Percentiles rank a stretch among this genome's conserved stretches.
These are phyloP conservation scores for Penicillium griseofulvum DNA, from an alignment of 2,329 filamentous ascomycete genomes.

Conservation along the genomic window DNA sequence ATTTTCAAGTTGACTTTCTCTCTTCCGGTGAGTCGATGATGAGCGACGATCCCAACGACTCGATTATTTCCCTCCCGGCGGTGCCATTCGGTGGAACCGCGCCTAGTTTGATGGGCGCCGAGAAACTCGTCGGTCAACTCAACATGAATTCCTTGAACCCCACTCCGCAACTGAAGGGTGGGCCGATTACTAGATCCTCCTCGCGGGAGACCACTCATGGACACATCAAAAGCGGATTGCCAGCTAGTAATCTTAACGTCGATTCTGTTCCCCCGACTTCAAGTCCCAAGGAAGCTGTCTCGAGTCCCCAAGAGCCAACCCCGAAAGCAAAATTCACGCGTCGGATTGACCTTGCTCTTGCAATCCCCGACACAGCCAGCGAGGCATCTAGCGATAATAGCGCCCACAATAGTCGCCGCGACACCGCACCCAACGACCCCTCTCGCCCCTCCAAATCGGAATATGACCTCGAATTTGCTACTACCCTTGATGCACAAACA, in stretches of 20 bases:
- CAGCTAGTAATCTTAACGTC: slow-evolving; percentile 13
- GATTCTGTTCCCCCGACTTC: slow-evolving; percentile 3
- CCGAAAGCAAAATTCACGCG: slow-evolving; percentile 37
- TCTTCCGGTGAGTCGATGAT: slow-evolving; percentile 44
- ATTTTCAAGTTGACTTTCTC: slow-evolving; percentile 39
- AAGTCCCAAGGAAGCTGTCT: slow-evolving; percentile 10
- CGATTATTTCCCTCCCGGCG: slow-evolving; percentile 38
- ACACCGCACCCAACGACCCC: not conserved
- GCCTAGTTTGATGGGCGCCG: slow-evolving; percentile 48
- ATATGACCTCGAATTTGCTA: slow-evolving; percentile 39
- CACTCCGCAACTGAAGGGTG: slow-evolving; percentile 30
- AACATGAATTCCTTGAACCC: slow-evolving; percentile 48
- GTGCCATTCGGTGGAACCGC: slow-evolving; percentile 39
- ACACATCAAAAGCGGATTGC: slow-evolving; percentile 18
- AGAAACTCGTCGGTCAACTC: slow-evolving; percentile 48
- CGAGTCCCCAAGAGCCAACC: slow-evolving; percentile 26
- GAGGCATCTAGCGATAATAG: slow-evolving; percentile 31
- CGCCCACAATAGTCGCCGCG: slow-evolving; percentile 8
- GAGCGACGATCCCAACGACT: slow-evolving; percentile 37
- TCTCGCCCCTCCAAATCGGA: slow-evolving; percentile 10
- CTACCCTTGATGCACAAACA: slow-evolving; percentile 45
- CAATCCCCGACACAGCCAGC: slow-evolving; percentile 40
- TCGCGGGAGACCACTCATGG: slow-evolving; percentile 33
- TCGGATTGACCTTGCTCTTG: slow-evolving; percentile 38
- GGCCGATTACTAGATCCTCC: slow-evolving; percentile 29